Base-by-base conservation (phyloP, 305 asterid species). In the Fraxinus albicans region DNA sequence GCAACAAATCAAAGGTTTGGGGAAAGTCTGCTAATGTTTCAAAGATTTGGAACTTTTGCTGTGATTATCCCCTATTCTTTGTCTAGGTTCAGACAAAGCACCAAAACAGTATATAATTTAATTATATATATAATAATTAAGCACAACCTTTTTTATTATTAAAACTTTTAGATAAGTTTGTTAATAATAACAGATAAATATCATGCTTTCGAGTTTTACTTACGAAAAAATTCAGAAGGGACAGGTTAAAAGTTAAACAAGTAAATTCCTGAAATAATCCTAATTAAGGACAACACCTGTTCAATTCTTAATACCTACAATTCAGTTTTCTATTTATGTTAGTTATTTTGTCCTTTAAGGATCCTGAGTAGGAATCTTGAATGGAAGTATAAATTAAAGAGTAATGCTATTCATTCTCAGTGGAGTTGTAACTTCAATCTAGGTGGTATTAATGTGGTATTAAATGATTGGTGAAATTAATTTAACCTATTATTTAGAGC, bases 301-400 rank as follows among this genome's bases (percentile, higher is more conserved):
- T 44, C 53, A 44, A 44, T 44, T 44, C 17, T 10, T 10, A 44
- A 44, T 44, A 44, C 53, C 50, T 42, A 2, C 53, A 44, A 10
- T 44, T 44, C 53, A 44, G 53, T 10, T 44, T 44, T 10, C 53
- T 44, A 44, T 36, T 36, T 36, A 31, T 23, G 33, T 25, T 85
- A 81, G 84, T 81, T 86, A 85, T 86, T 86, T 88, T 92, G 94
- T 89, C 93, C 91, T 88, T 78, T 85, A 80, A 87, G 91, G 88
- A 90, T 86, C 82, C 87, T 70, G 73, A 85, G 27, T 86, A 76
- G 93, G 97, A 90, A 90, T 90, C 91, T 90, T n/a, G 84, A 91
- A 85, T 77, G 81, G 84, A 81, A 82, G 79, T 82, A 89, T 1
- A 25, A 25, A 25, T 25, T 25, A 25, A 25, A 25, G 27, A 25